Evolutionary conservation across 257 asterid genomes (phyloP).

Genomic region (Cinchona pubescens): DNA sequence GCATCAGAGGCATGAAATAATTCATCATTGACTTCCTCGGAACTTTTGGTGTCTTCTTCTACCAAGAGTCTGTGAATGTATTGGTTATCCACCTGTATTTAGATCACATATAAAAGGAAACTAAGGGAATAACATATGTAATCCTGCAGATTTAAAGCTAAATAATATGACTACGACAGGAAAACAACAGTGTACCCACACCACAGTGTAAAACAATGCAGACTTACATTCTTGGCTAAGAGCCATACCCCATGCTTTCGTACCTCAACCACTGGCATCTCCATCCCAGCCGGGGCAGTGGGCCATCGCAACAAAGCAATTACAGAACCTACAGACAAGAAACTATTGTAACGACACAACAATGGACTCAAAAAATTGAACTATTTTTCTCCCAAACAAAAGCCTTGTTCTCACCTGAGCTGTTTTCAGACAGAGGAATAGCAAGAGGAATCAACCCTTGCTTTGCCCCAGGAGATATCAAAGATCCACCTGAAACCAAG

Average conservation of each 20-base stretch:
- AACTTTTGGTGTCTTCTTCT: conserved; percentile 71
- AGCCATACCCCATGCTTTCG: conserved; percentile 84
- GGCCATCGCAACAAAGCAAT: conserved; percentile 97
- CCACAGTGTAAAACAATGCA: neutral
- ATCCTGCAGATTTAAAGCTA: conserved; percentile 9
- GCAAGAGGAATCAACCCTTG: conserved; percentile 87
- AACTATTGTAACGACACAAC: conserved; percentile 4
- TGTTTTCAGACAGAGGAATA: conserved; percentile 70
- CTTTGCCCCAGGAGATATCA: conserved; percentile 87
- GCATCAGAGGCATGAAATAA: conserved; percentile 53
- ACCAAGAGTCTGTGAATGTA: conserved; percentile 81
- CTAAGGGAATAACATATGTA: conserved; percentile 1
- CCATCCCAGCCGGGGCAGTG: conserved; percentile 98
- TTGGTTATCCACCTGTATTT: conserved; percentile 77
- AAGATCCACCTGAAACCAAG: conserved; percentile 55
- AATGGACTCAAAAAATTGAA: conserved; percentile 3
- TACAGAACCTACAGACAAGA: conserved; percentile 59
- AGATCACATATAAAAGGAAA: conserved; percentile 20
- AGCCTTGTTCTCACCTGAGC: conserved; percentile 45
- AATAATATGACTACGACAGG: conserved; percentile 9
- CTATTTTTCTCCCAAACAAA: conserved; percentile 8
- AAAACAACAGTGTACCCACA: neutral
- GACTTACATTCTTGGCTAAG: conserved; percentile 69
- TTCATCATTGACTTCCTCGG: conserved; percentile 50
- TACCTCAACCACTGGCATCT: conserved; percentile 94